A percentile compares a stretch with the other conserved stretches of the same genome.
Conservation (phyloP, 2,329 filamentous ascomycete genomes). For the Neurospora crassa region DNA sequence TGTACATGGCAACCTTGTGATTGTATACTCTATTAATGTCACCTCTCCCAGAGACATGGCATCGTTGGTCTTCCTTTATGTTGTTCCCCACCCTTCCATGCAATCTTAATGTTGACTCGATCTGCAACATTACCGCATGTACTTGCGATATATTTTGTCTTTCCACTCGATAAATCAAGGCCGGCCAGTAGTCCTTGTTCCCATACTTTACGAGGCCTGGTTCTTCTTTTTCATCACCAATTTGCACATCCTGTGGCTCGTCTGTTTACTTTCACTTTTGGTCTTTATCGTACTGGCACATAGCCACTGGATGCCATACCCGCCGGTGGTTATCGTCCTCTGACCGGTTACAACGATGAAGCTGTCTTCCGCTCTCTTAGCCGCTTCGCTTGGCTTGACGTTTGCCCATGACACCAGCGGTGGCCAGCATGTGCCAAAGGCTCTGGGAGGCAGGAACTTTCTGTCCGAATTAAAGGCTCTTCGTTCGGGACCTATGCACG, state of each 20-base stretch:
- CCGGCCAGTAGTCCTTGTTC: slow-evolving; percentile 6
- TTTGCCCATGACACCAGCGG: slow-evolving; percentile 19
- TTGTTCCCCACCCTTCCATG: slow-evolving; percentile 9
- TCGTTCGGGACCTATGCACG: neutral
- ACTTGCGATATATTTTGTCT: slow-evolving; percentile 6
- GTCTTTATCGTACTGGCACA: neutral
- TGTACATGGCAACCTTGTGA: slow-evolving; percentile 6
- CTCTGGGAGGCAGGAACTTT: slow-evolving; percentile 20
- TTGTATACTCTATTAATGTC: slow-evolving; percentile 3
- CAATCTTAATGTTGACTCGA: slow-evolving; percentile 4
- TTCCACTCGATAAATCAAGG: slow-evolving; percentile 2
- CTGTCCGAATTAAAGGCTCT: slow-evolving; percentile 15
- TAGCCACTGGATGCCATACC: neutral
- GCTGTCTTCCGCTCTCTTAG: slow-evolving; percentile 17
- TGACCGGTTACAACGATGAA: slow-evolving; percentile 16
- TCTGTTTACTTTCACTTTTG: slow-evolving; percentile 2
- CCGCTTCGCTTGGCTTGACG: slow-evolving; percentile 17
- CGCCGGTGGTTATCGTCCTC: neutral
- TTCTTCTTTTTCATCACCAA: neutral
- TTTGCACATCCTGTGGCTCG: slow-evolving; percentile 1
- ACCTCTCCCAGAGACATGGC: slow-evolving; percentile 12
- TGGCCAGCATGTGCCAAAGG: slow-evolving; percentile 18
- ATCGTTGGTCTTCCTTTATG: slow-evolving; percentile 16
- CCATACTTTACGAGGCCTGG: slow-evolving; percentile 6
- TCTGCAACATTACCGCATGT: slow-evolving; percentile 15